Evolutionary conservation across 78 protist species (phyloP), one percentile per base, ranked within the genome.

Genomic region (Dictyostelium brefeldianum): DNA sequence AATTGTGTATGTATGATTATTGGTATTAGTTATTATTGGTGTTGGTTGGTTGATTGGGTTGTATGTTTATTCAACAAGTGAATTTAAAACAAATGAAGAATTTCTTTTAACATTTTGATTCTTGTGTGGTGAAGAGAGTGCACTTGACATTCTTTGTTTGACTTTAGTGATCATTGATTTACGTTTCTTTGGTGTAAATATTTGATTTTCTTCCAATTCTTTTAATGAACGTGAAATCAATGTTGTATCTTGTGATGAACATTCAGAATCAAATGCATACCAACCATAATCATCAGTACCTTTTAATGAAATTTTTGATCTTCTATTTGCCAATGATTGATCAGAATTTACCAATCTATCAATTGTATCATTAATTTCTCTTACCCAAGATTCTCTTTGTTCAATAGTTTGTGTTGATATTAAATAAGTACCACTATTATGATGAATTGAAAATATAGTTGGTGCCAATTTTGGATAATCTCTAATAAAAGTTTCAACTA

Each of bases 31-130:
- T 51, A 51, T 51, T 51, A 51, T 51, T 51, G 4, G 1, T 51
- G 1, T 14, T 51, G 1, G 0, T 51, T 51, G 15, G 15, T 51
- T 14, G 15, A 14, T 12, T 14, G 15, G 8, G 5, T 48, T 48
- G 5, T 48, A 65, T 27, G 3, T 3, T 25, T 65, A 8, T 12
- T 65, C 74, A 65, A 7, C n/a, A 14, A 71, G 41, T 3, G 83
- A 87, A 53, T 87, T 87, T 41, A 87, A 48, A 36, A 87, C 82
- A 18, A 87, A 87, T 17, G 92, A 87, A 47, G 92, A 87, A 64
- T 70, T 87, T 77, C 92, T 87, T 48, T 48, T 74, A 14, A 64
- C 73, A 18, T 22, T 43, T 43, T 22, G 41, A 36, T 77, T 77
- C 18, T 41, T 59, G 11, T 43, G 78, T 9, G 92, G 78, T 20